Conservation (phyloP, 768 basidiomycete species). For the Collybia sordida region DNA sequence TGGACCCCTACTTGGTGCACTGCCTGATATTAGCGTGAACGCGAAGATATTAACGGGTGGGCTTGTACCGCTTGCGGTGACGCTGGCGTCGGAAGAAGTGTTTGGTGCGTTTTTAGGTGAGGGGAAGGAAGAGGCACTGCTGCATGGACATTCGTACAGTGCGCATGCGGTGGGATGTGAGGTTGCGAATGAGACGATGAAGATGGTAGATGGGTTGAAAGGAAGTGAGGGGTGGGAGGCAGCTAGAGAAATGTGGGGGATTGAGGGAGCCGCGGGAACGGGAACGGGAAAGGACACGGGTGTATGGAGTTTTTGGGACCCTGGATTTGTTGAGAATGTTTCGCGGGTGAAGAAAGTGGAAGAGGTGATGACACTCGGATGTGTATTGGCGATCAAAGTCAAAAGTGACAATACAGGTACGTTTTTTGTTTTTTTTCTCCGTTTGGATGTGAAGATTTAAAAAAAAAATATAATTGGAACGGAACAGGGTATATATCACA, state of each 20-base stretch:
- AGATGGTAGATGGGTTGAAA: constrained; percentile 55
- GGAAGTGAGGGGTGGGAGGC: constrained; percentile 54
- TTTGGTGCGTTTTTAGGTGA: constrained; percentile 78
- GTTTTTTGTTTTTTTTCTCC: no score
- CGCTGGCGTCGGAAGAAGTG: constrained; percentile 77
- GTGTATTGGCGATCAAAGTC: constrained; percentile 79
- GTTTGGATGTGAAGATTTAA: no score
- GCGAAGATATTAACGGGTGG: constrained; percentile 96
- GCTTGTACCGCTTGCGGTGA: constrained; percentile 81
- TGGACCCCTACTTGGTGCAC: constrained; percentile 61
- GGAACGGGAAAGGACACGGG: constrained; percentile 14
- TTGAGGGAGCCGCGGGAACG: constrained; percentile 3
- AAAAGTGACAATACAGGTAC: constrained; percentile 55
- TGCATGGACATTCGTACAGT: constrained; percentile 96
- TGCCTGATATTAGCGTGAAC: constrained; percentile 88
- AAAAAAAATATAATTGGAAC: background rate
- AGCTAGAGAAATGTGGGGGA: constrained; percentile 62
- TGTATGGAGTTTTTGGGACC: constrained; percentile 91
- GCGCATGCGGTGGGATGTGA: constrained; percentile 93
- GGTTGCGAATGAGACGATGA: constrained; percentile 81
- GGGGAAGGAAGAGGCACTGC: constrained; percentile 78
- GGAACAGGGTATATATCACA: constrained; percentile 55
- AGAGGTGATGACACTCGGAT: constrained; percentile 86
- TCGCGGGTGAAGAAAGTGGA: constrained; percentile 59
- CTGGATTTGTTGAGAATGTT: constrained; percentile 61